Percentiles rank a stretch among this genome's conserved stretches.
phyloP scores from a whole-genome alignment of 352 stramenopile species.

The Heterotrichella gracilis region DNA sequence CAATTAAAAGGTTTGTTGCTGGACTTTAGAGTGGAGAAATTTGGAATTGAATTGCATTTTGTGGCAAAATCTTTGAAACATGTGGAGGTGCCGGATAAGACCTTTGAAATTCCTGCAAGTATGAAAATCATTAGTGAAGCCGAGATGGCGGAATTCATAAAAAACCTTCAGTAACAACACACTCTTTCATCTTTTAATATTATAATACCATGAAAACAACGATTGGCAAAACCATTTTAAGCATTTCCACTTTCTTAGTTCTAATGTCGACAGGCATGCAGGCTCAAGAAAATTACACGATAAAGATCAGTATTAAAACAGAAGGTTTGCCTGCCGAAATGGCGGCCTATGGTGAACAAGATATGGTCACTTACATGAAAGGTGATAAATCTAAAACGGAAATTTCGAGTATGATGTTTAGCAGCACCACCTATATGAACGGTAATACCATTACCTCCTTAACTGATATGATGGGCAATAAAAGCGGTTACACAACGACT shows the following conservation, averaged over 20 bases:
- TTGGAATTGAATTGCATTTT: background rate
- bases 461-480: background rate
- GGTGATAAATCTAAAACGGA: background rate
- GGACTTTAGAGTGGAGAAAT: background rate
- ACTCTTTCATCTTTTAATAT: too few relatives aligned
- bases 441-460: background rate
- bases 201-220: too few relatives aligned
- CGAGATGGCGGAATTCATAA: background rate
- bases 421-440: background rate
- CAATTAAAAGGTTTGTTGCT: background rate
- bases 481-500: background rate
- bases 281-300: background rate
- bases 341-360: background rate
- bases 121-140: background rate
- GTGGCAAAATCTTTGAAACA: background rate
- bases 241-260: background rate
- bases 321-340: background rate
- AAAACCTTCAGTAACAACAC: background rate
- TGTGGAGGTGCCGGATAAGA: background rate
- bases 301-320: background rate
- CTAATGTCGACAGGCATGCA: background rate
- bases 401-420: background rate
- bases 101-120: background rate
- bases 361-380: background rate
- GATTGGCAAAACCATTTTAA: too few relatives aligned